Percentiles rank a stretch among this genome's conserved stretches.
These are phyloP conservation scores for Plantago elongata DNA, from an alignment of 257 asterid genomes.

Conservation along the genomic window DNA sequence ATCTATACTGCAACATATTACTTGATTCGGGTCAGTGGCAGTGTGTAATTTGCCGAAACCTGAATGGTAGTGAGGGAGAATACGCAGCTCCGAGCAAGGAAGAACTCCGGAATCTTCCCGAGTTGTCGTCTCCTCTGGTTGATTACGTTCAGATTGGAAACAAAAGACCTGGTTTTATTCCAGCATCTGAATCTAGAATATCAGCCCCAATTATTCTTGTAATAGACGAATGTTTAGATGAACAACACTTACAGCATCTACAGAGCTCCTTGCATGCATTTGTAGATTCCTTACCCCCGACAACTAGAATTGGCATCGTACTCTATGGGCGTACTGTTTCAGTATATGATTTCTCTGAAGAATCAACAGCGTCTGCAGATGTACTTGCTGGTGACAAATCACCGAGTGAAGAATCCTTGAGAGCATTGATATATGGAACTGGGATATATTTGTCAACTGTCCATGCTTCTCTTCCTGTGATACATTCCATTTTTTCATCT, in stretches of 20 bases:
- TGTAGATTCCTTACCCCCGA: slow-evolving; percentile 81
- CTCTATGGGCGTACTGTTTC: slow-evolving; percentile 83
- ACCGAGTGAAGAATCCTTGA: slow-evolving; percentile 72
- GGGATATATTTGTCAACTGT: slow-evolving; percentile 82
- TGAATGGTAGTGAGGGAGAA: slow-evolving; percentile 90
- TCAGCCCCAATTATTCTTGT: slow-evolving; percentile 81
- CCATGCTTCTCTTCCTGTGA: slow-evolving; percentile 85
- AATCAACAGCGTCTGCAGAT: slow-evolving; percentile 80
- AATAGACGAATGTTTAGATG: slow-evolving; percentile 91
- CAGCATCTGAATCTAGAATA: slow-evolving; percentile 73
- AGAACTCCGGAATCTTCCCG: slow-evolving; percentile 73
- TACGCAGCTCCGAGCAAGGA: slow-evolving; percentile 77
- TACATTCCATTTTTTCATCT: slow-evolving; percentile 80
- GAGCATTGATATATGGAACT: slow-evolving; percentile 79
- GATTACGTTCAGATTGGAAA: slow-evolving; percentile 75
- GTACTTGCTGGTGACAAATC: slow-evolving; percentile 73
- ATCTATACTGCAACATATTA: slow-evolving; percentile 80
- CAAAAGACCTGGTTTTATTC: slow-evolving; percentile 73
- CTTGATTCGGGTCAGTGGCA: slow-evolving; percentile 98
- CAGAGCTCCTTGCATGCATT: slow-evolving; percentile 97
- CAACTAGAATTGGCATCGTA: slow-evolving; percentile 79
- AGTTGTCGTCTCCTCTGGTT: slow-evolving; percentile 66
- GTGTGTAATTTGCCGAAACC: slow-evolving; percentile 76
- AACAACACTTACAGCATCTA: slow-evolving; percentile 82
- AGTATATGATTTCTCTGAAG: slow-evolving; percentile 90